These are phyloP conservation scores for Biscogniauxia marginata DNA, from an alignment of 2,329 filamentous ascomycete species.

Conservation along the genomic window DNA sequence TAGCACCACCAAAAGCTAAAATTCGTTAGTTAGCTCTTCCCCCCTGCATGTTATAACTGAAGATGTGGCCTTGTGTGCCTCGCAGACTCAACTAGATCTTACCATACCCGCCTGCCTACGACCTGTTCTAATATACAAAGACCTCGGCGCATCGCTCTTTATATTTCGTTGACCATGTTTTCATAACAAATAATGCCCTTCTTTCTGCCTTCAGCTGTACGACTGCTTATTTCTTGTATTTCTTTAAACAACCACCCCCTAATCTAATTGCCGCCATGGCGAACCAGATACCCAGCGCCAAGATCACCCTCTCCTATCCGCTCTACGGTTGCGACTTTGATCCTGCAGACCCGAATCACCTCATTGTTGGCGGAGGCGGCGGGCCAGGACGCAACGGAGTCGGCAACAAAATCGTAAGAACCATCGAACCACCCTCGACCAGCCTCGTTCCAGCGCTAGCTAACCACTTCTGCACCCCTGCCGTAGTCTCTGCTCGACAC, in stretches of 20 bases:
- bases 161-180: too few species aligned
- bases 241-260: slow-evolving; percentile 4
- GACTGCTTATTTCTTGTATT: not conserved
- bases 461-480: slow-evolving; percentile 17
- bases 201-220: too few species aligned
- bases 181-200: not conserved
- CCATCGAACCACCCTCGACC: not conserved
- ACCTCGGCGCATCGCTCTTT: too few species aligned
- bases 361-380: slow-evolving; percentile 85
- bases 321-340: slow-evolving; percentile 89
- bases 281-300: slow-evolving; percentile 48
- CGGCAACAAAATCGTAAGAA: slow-evolving; percentile 76
- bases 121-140: too few species aligned
- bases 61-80: not conserved
- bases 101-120: too few species aligned
- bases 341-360: slow-evolving; percentile 69
- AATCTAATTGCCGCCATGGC: slow-evolving; percentile 26
- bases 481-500: slow-evolving; percentile 68
- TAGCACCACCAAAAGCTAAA: too few species aligned
- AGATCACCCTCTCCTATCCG: slow-evolving; percentile 73
- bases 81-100: too few species aligned
- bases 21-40: too few species aligned
- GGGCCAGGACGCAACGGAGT: slow-evolving; percentile 80
- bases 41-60: not conserved
- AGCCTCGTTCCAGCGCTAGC: not conserved